Base-by-base conservation (phyloP, 768 basidiomycete species). In the Peribolospora baueri region DNA sequence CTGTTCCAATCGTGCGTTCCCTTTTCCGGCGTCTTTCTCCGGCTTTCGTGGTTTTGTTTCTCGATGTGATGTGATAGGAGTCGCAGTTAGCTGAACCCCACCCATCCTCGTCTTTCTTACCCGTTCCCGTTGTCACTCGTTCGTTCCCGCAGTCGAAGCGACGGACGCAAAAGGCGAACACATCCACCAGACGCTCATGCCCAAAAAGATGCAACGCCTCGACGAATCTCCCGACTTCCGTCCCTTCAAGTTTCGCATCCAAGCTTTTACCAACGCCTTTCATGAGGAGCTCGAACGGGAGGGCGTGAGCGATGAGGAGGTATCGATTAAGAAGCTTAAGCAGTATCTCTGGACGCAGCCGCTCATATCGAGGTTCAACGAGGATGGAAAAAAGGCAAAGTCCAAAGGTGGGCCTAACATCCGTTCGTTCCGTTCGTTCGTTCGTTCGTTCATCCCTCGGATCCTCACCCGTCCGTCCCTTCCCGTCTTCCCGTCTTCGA, bases 371-470 rank as follows among this genome's bases (percentile, higher is more conserved):
- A 83, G 91, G 40, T 97, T 90, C 73, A 98, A 98, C 66, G 87
- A 95, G 64, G 91, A 97, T 66, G 91, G 91, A 42, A 95, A 95
- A 69, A 98, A 98, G 70, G 84, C 90, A 36, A 98, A 98, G 69
- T 90, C 86, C 54, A 93, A 93, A 71, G 25, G 25, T 25, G 25
- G 25, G 25, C 25, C 25, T 25, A 25, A 25, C 25, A 1, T 25
- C 25, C 25, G 60, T 60, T n/a, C 46, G 56, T 42, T 43, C 36
- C 3, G 10, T 37, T 8, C 40, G 43, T 48, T 10, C 13, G 39
- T 41, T 1, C 5, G 50, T 48, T 10, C 13, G 39, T 41, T 1
- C 5, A 46, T 37, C 13, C 14, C 7, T 1, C 0, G 8, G 8
- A 38, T 48, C 13, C 10, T 5, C 13, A 11, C 9, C n/a, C 7